Evolutionary conservation across 345 rosid genomes (phyloP), one percentile per base, ranked within the genome.

Genomic region (Populus pruinosa): DNA sequence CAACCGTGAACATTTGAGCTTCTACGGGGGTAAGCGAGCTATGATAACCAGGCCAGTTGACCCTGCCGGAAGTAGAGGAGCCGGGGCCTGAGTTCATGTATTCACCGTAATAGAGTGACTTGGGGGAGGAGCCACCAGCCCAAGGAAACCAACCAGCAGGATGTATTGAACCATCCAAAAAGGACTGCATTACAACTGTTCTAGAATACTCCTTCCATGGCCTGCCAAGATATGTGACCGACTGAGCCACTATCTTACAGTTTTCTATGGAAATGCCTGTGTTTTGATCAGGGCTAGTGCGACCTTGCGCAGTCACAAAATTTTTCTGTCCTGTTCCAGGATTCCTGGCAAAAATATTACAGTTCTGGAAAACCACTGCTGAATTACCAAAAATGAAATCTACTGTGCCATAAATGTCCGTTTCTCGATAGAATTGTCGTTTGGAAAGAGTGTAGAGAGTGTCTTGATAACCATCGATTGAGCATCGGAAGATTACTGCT

Each of bases 381-480:
- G 82, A 61, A 12, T 81, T 75, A 1, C 85, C 83, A 23, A 76
- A 82, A 3, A 84, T 81, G 83, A 84, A 84, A 70, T 82, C 83
- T 0, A 79, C 44, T 8, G 91, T 86, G 12, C 91, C 92, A 17
- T 79, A 78, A 29, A 89, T 76, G 70, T 83, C 86, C 1, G 83
- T 76, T 1, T 89, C 89, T 64, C 88, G 27, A 75, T 86, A 89
- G 84, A 89, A 89, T 41, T 89, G 90, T 29, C 88, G 80, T 55
- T 80, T 84, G 23, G 87, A 77, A 55, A 47, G 87, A 25, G 84
- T 78, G 80, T 78, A 84, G 64, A 78, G 84, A 12, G 78, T 70
- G 55, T 84, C 84, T 8, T 89, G 91, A 76, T 88, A 88, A 13
- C 88, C 92, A 20, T 67, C 39, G 20, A 88, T 73, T 23, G 87